These are phyloP conservation scores for Kluyveromyces marxianus DNA, from an alignment of 1,139 yeast species.

Conservation along the genomic window DNA sequence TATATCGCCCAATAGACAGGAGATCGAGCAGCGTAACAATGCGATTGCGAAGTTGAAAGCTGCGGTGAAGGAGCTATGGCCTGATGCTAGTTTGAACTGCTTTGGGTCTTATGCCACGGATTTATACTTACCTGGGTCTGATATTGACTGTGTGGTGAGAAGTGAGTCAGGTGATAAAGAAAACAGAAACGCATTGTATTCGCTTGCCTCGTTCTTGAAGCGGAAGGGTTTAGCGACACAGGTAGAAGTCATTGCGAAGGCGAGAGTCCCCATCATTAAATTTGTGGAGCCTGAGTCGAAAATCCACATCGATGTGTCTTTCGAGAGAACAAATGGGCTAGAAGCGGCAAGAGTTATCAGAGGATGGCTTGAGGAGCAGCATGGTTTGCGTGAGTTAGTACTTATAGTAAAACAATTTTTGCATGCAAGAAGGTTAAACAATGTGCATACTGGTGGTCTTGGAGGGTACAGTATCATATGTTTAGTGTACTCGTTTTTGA, in stretches of 20 bases:
- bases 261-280: constrained; percentile 93
- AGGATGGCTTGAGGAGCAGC: constrained; percentile 64
- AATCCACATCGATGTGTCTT: constrained; percentile 83
- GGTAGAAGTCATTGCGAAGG: constrained; percentile 83
- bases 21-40: constrained; percentile 59
- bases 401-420: constrained; percentile 82
- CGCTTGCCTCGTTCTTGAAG: constrained; percentile 65
- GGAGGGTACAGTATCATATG: constrained; percentile 95
- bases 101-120: constrained; percentile 97
- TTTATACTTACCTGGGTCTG: constrained; percentile 89
- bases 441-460: constrained; percentile 93
- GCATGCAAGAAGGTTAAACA: constrained; percentile 69
- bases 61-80: constrained; percentile 62
- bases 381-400: constrained; percentile 80
- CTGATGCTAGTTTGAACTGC: constrained; percentile 72
- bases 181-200: constrained; percentile 60
- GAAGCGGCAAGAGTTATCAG: constrained; percentile 78
- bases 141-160: constrained; percentile 86
- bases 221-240: constrained; percentile 55
- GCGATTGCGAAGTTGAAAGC: constrained; percentile 56
- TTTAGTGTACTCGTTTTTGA: constrained; percentile 73
- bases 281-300: constrained; percentile 69
- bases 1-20: constrained; percentile 77
- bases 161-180: constrained; percentile 62
- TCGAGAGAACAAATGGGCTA: constrained; percentile 81